These are phyloP conservation scores for Phytophthora fragariaefolia DNA, from an alignment of 352 stramenopile species.

Conservation along the genomic window DNA sequence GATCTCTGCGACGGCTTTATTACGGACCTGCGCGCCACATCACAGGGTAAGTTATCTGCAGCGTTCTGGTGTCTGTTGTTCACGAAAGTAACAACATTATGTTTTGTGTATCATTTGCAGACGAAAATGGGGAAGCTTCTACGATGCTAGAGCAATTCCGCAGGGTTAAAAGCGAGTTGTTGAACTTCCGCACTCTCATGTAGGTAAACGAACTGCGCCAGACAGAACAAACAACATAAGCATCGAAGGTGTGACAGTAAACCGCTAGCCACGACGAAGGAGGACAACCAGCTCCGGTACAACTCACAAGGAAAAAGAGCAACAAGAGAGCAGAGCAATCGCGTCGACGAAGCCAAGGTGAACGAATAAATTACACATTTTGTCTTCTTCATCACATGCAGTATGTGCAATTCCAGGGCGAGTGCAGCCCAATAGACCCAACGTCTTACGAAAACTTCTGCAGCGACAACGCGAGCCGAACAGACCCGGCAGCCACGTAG, in stretches of 20 bases:
- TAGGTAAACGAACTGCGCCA: constrained; percentile 39
- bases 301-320: background rate
- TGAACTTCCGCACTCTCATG: constrained; percentile 76
- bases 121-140: constrained; percentile 63
- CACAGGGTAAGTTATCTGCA: constrained; percentile 56
- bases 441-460: constrained; percentile 56
- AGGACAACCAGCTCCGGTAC: constrained; percentile 1
- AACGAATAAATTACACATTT: constrained; percentile 71
- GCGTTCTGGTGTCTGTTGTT: too few species aligned
- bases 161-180: constrained; percentile 72
- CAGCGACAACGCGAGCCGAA: constrained; percentile 71
- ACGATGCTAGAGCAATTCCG: constrained; percentile 78
- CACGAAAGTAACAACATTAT: too few species aligned
- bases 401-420: background rate
- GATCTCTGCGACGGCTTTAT: constrained; percentile 83
- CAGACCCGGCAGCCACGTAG: constrained; percentile 56
- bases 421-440: background rate
- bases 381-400: constrained; percentile 27
- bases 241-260: constrained; percentile 18
- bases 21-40: constrained; percentile 80
- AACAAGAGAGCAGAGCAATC: background rate
- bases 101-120: constrained; percentile 42
- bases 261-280: constrained; percentile 14
- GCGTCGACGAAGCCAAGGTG: constrained; percentile 25
- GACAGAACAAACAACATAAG: constrained; percentile 19